Percentiles rank a stretch among this genome's conserved stretches.
These are phyloP conservation scores for Wakefieldia striispora DNA, from an alignment of 768 basidiomycete genomes.

Conservation along the genomic window DNA sequence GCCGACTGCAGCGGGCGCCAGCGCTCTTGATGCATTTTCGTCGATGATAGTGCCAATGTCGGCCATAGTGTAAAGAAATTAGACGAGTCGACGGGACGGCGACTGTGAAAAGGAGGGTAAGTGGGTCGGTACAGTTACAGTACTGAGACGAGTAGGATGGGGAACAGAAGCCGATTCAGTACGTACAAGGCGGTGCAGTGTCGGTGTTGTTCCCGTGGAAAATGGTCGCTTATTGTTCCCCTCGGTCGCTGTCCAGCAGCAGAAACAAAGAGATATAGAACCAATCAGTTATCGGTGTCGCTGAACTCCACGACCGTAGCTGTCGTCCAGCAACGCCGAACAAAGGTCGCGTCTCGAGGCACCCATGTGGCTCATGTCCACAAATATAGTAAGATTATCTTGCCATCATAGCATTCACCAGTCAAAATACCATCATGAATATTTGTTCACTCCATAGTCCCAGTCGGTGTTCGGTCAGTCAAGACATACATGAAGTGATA, in stretches of 20 bases:
- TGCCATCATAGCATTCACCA: too few species aligned
- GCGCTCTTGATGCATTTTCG: constrained; percentile 48
- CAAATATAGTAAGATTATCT: too few species aligned
- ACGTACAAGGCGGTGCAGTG: constrained; percentile 3
- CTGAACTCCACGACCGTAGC: too few species aligned
- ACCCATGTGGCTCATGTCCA: too few species aligned
- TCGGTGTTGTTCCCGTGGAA: not conserved
- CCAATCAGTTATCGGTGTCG: too few species aligned
- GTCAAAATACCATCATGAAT: too few species aligned
- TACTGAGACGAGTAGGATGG: not conserved
- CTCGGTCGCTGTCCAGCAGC: not conserved
- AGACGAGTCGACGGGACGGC: constrained; percentile 19
- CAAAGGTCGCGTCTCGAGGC: too few species aligned
- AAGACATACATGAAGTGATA: too few species aligned
- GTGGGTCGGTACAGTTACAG: constrained; percentile 16
- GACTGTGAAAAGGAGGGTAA: constrained; percentile 17
- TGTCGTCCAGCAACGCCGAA: too few species aligned
- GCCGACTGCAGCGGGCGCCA: constrained; percentile 77
- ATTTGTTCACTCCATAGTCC: too few species aligned
- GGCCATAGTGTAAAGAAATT: constrained; percentile 27
- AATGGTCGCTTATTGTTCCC: not conserved
- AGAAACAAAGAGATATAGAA: not conserved
- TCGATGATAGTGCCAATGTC: constrained; percentile 33
- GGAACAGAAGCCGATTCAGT: too few species aligned
- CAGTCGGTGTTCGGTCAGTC: too few species aligned